Percentiles rank a stretch among this genome's conserved stretches.
Evolutionary conservation across 305 asterid genomes (phyloP).

Genomic region (Fraxinus xanthoxyloides): DNA sequence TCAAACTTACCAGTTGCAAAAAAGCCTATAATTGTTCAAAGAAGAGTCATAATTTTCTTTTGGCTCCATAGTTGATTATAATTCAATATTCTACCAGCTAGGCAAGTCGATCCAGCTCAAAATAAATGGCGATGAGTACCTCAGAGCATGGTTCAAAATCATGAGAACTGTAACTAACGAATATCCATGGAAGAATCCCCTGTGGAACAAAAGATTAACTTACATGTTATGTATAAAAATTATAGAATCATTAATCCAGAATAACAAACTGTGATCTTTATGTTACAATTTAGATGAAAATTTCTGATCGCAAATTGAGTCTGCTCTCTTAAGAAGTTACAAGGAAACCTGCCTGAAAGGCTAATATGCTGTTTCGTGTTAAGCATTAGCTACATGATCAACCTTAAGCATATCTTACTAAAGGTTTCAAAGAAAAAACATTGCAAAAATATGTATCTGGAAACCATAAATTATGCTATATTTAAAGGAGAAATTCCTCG

Average conservation of each 20-base stretch:
- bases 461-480: background rate
- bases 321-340: constrained; percentile 6
- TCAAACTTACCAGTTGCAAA: background rate
- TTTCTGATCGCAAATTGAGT: background rate
- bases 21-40: background rate
- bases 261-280: background rate
- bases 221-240: background rate
- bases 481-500: constrained; percentile 12
- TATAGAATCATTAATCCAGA: background rate
- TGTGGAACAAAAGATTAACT: constrained; percentile 34
- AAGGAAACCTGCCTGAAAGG: constrained; percentile 12
- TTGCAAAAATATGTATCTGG: background rate
- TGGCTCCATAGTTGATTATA: background rate
- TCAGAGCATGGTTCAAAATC: constrained; percentile 93
- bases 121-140: constrained; percentile 42
- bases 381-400: background rate
- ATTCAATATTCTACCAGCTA: background rate
- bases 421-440: constrained; percentile 18
- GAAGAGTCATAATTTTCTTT: background rate
- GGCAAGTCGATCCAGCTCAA: background rate
- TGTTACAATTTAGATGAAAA: background rate
- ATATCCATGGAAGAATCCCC: constrained; percentile 99
- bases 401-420: constrained; percentile 13
- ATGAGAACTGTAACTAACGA: constrained; percentile 81
- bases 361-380: background rate